Percentiles rank a stretch among this genome's conserved stretches.
Evolutionary conservation across 495 filamentous ascomycete genomes (phyloP).

Genomic region (Rhizodiscina lignyota): DNA sequence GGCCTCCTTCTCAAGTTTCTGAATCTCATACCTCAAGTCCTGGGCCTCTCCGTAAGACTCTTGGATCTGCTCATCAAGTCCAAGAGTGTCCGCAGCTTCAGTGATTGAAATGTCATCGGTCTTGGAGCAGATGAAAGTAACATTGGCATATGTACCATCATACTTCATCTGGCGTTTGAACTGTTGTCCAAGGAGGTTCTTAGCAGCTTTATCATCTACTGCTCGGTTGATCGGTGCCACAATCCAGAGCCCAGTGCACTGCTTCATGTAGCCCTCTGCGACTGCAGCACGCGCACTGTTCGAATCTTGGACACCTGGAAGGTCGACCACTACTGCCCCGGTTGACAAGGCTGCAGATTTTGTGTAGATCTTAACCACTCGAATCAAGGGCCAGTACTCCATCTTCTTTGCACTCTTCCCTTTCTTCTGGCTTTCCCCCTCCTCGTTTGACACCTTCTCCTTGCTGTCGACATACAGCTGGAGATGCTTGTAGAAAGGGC

Average conservation of each 20-base stretch:
- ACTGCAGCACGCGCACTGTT: constrained; percentile 48
- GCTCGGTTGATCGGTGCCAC: constrained; percentile 49
- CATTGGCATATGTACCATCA: constrained; percentile 28
- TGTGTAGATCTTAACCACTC: constrained; percentile 42
- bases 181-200: constrained; percentile 38
- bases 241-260: constrained; percentile 36
- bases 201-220: constrained; percentile 49
- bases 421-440: constrained; percentile 15
- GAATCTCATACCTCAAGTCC: constrained; percentile 15
- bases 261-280: constrained; percentile 44
- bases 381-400: constrained; percentile 51
- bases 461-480: constrained; percentile 36
- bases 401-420: constrained; percentile 25
- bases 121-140: constrained; percentile 55
- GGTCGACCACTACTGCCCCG: constrained; percentile 48
- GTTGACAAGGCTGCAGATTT: constrained; percentile 39
- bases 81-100: constrained; percentile 30
- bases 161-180: constrained; percentile 51
- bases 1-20: constrained; percentile 21
- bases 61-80: constrained; percentile 20
- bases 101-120: constrained; percentile 45
- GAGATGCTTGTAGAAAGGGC: constrained; percentile 27
- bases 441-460: constrained; percentile 26
- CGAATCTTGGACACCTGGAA: constrained; percentile 48
- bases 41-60: constrained; percentile 21